Evolutionary conservation across 495 filamentous ascomycete species (phyloP), one percentile per base, ranked within the genome.

Genomic region (Trichoderma orchidacearum): DNA sequence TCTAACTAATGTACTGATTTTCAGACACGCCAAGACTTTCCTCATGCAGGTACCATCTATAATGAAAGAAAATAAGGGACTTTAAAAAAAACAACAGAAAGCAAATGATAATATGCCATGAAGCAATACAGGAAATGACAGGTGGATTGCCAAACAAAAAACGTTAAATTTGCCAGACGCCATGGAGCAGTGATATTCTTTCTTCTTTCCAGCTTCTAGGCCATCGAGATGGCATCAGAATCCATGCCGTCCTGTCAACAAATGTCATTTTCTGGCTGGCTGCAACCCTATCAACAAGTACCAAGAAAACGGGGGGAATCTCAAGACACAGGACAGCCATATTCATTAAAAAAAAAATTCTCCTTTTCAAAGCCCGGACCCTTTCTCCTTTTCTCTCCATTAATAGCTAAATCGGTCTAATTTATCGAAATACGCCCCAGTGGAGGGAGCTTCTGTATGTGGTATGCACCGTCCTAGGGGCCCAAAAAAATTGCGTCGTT

Each of bases 251-350:
- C 41, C 41, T 48, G 41, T 27, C 13, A 23, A 48, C 18, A 23
- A 48, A 48, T 48, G 41, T 48, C 41, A 48, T 48, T 48, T 48
- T 48, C 41, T 27, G 41, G 41, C 18, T 48, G 23, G 41, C 41
- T 48, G 41, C 41, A 48, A 25, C 41, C 21, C 41, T 48, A 48
- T 48, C 41, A 48, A 48, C 41, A 48, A n/a, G 41, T 48, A 48
- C 41, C 41, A 23, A 17, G 41, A 48, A 48, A 48, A 48, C 27
- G 41, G 41, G 41, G 41, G 41, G 41, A 48, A 48, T 48, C 41
- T 48, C 41, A 48, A 48, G 41, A 48, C 41, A 48, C 41, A 48
- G 41, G 41, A 48, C 41, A 48, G 41, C 41, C 41, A 48, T 48
- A 13, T 25, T 48, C 41, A 48, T 48, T 48, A 48, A 48, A 48